Percentiles rank a stretch among this genome's conserved stretches.
These are phyloP conservation scores for Nicotiana knightiana DNA, from an alignment of 257 asterid species.

Conservation along the genomic window DNA sequence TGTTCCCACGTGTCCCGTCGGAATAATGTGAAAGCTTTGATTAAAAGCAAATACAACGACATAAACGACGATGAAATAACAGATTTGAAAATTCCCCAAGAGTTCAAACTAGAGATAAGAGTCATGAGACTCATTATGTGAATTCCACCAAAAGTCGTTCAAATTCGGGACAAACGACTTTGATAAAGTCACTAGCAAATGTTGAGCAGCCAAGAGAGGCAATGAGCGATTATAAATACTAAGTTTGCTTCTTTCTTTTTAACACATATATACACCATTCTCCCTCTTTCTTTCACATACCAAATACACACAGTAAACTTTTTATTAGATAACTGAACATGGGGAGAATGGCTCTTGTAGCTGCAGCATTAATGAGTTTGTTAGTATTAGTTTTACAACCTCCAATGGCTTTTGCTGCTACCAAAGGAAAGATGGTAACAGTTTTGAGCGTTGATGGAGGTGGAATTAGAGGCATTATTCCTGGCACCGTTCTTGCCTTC, in stretches of 20 bases:
- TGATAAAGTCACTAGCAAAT: neutral
- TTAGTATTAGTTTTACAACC: slow-evolving; percentile 4
- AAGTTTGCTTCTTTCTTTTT: neutral
- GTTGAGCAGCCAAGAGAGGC: neutral
- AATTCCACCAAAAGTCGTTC: neutral
- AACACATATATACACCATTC: neutral
- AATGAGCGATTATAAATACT: neutral
- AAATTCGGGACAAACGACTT: neutral
- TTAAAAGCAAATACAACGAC: neutral
- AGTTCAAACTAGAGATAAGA: neutral
- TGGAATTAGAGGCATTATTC: slow-evolving; percentile 60
- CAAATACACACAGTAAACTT: neutral
- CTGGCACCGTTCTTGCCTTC: slow-evolving; percentile 33
- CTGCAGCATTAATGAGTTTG: slow-evolving; percentile 20
- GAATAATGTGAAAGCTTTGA: too few relatives aligned
- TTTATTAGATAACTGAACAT: neutral
- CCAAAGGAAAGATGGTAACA: slow-evolving; percentile 37
- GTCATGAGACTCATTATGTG: neutral
- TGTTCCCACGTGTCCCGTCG: neutral
- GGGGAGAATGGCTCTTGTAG: slow-evolving; percentile 26
- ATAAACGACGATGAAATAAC: neutral
- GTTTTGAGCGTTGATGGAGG: slow-evolving; percentile 63
- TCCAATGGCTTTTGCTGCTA: slow-evolving; percentile 24
- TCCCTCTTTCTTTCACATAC: neutral
- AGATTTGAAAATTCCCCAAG: neutral